phyloP scores from a whole-genome alignment of 164 flowering plant species.

The Akebia trifoliata region DNA sequence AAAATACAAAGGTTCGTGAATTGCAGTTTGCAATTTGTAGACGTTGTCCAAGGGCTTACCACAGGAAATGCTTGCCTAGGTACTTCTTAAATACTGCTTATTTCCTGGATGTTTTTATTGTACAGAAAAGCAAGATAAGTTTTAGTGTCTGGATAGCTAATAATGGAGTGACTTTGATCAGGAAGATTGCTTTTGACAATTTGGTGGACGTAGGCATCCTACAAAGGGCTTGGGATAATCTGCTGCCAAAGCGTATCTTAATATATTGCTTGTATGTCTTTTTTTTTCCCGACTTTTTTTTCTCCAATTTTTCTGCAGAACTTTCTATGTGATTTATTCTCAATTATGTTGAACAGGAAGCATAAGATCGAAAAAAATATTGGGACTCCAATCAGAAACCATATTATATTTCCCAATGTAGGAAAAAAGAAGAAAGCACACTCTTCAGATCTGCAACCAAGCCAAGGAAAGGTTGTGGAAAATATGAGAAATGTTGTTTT shows the following conservation, averaged over 20 bases:
- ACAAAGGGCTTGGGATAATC: slow-evolving; percentile 74
- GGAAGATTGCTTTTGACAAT: slow-evolving; percentile 46
- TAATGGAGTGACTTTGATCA: slow-evolving; percentile 21
- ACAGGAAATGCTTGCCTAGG: slow-evolving; percentile 87
- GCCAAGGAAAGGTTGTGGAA: no score
- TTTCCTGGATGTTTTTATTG: background rate
- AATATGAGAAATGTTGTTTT: no score
- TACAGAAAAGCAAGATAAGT: background rate
- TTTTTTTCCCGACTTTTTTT: background rate
- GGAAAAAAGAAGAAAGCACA: no score
- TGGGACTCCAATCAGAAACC: slow-evolving; percentile 51
- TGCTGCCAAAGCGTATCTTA: slow-evolving; percentile 55
- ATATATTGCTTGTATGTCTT: slow-evolving; percentile 74
- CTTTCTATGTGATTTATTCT: background rate
- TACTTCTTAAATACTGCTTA: slow-evolving; percentile 17
- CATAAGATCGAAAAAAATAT: slow-evolving; percentile 42
- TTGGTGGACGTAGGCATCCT: slow-evolving; percentile 24
- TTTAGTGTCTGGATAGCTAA: background rate
- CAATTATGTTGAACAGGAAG: slow-evolving; percentile 30
- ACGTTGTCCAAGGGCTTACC: slow-evolving; percentile 88
- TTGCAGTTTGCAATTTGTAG: slow-evolving; percentile 82
- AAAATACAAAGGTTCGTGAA: slow-evolving; percentile 38
- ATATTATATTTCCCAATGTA: slow-evolving; percentile 44
- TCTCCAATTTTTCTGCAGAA: background rate
- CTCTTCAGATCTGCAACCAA: no score